Evolutionary conservation across 257 asterid species (phyloP), one percentile per base, ranked within the genome.

Genomic region (Capsicum chinense): DNA sequence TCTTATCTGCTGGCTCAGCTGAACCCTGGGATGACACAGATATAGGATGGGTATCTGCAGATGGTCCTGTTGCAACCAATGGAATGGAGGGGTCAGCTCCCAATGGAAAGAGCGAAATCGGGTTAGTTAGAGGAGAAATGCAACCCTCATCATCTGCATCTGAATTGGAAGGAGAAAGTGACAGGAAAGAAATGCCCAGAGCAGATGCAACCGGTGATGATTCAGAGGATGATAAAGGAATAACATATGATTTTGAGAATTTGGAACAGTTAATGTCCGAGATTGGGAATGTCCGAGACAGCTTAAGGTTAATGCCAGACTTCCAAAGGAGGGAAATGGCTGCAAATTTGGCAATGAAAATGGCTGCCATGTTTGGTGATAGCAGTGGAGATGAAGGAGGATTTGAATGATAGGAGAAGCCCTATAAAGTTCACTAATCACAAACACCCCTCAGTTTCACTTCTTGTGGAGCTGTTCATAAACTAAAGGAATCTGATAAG

Each of bases 251-350:
- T 73, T 90, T 95, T 68, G 98, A 93, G 88, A 97, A 95, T 92
- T 86, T 97, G 91, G 99, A 97, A 85, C 91, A 78, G 87, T 86
- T 95, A 85, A 95, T 97, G 98, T 84, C 92, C 16, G 98, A 97
- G 87, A 96, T 96, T 84, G 99, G 99, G 54, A 93, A 91, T 57
- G 67, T 90, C 84, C 97, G 99, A 42, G 87, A 81, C 74, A 93
- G 92, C 79, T 89, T 93, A 84, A 92, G 98, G 83, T 87, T 95
- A 90, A 87, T 97, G 92, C 98, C 99, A 3, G 98, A 97, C 89
- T 97, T 93, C 85, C 98, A 95, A 89, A 93, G 98, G 90, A 89
- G 97, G 90, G 99, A 97, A 85, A 93, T 93, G 95, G 98, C 98
- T 81, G 99, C 96, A 48, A 95, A 95, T 76, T 85, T 96, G 80